phyloP scores from a whole-genome alignment of 2,329 filamentous ascomycete genomes.

The Sphaerulina populicola region DNA sequence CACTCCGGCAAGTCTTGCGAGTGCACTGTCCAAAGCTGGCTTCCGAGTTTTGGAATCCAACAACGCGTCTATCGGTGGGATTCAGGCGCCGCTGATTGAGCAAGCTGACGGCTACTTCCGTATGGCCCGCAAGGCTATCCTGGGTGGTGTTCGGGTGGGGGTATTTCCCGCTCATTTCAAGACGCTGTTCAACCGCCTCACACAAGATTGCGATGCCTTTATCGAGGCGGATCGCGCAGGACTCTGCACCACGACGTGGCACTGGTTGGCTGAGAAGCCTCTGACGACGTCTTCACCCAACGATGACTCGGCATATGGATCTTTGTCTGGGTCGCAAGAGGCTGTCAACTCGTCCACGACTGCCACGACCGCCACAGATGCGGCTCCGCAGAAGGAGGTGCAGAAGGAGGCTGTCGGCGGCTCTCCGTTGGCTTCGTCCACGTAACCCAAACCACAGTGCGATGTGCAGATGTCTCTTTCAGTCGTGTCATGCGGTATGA shows the following conservation, averaged over 20 bases:
- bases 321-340: constrained; percentile 11
- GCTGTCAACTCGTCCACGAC: background rate
- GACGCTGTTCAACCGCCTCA: constrained; percentile 25
- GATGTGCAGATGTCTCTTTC: background rate
- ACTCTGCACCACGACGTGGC: constrained; percentile 26
- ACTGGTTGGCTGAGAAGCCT: constrained; percentile 28
- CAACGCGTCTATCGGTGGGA: constrained; percentile 24
- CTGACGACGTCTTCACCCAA: background rate
- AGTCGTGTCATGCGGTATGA: background rate
- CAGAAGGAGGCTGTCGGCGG: background rate
- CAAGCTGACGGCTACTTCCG: constrained; percentile 24
- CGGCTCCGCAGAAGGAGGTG: background rate
- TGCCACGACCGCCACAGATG: too few species aligned
- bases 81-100: constrained; percentile 27
- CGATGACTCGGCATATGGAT: constrained; percentile 11
- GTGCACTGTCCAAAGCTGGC: constrained; percentile 21
- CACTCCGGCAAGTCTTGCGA: constrained; percentile 21
- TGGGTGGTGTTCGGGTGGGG: constrained; percentile 20
- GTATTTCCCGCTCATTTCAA: constrained; percentile 26
- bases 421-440: background rate
- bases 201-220: constrained; percentile 26
- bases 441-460: background rate
- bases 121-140: constrained; percentile 11
- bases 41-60: constrained; percentile 21
- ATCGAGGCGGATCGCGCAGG: constrained; percentile 24